Base-by-base conservation (phyloP, 1,139 yeast species). In the Saccharomyces hybrid region DNA sequence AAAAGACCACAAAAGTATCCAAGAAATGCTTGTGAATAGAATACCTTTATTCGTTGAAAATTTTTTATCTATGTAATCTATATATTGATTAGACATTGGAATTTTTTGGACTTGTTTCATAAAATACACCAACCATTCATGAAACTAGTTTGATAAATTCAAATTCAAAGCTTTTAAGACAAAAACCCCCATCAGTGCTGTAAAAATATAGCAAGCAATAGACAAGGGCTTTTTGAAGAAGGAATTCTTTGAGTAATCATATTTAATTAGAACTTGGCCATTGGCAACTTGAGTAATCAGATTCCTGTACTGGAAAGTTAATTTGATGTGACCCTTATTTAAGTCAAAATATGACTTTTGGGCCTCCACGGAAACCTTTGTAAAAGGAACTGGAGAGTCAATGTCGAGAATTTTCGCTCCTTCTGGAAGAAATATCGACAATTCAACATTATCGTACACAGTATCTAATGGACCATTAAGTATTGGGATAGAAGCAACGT, bases 401-500 rank as follows among this genome's bases (percentile, higher is more conserved):
- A 86, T 77, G 55, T 81, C 79, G 53, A 85, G 62, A 49, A 83
- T 74, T 60, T 81, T 75, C 5, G 98, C 86, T 52, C 93, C 93
- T 73, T 93, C 98, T 16, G 99, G 99, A 61, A 93, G 79, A 65
- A 83, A 85, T 61, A 93, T 74, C 47, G 79, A 78, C 51, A 88
- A 70, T 50, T 75, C 74, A 14, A 85, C 85, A 49, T 79, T 72
- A 54, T 83, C 86, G 70, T 90, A 91, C 49, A 83, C 75, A 28
- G 81, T 75, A 64, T 88, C 93, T 28, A 70, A 70, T 44, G 93
- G 84, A 14, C 95, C 88, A 66, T 84, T 85, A 48, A 93, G 66
- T 34, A 90, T 67, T 16, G 97, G 96, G 27, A 90, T 80, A 53
- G 77, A 78, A 46, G 87, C 73, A 41, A 87, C 69, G 67, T 82